phyloP scores from a whole-genome alignment of 1,139 yeast species.

The Tardiomyces depauwii region DNA sequence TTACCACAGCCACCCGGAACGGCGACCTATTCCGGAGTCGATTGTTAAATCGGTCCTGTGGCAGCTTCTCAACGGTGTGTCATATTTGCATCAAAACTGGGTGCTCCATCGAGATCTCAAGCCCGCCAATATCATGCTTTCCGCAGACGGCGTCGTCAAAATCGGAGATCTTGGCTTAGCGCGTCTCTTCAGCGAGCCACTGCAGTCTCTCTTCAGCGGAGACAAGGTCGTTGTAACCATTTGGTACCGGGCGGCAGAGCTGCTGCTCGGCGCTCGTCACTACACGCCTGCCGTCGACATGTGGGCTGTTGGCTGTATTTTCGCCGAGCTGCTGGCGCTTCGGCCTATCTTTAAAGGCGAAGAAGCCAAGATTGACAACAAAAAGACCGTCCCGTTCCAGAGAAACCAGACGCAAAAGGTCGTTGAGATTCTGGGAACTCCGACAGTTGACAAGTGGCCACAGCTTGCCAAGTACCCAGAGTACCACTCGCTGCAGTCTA shows the following conservation, averaged over 20 bases:
- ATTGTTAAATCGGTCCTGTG: slow-evolving; percentile 77
- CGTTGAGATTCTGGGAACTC: slow-evolving; percentile 84
- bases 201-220: slow-evolving; percentile 83
- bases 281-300: slow-evolving; percentile 91
- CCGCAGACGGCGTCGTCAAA: slow-evolving; percentile 78
- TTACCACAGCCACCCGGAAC: slow-evolving; percentile 83
- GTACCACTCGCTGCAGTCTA: slow-evolving; percentile 51
- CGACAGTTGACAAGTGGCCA: slow-evolving; percentile 67
- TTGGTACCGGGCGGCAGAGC: slow-evolving; percentile 96
- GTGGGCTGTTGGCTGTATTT: slow-evolving; percentile 96
- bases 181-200: slow-evolving; percentile 75
- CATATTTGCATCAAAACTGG: slow-evolving; percentile 92
- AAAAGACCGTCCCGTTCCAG: slow-evolving; percentile 84
- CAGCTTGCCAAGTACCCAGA: slow-evolving; percentile 75
- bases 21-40: slow-evolving; percentile 62
- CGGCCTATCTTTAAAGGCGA: slow-evolving; percentile 96
- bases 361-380: slow-evolving; percentile 86
- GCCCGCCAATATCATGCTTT: slow-evolving; percentile 97
- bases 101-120: slow-evolving; percentile 88
- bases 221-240: slow-evolving; percentile 97
- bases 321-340: slow-evolving; percentile 80
- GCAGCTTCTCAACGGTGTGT: slow-evolving; percentile 88
- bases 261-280: slow-evolving; percentile 81
- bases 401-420: slow-evolving; percentile 85
- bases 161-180: slow-evolving; percentile 96